Base-by-base conservation (phyloP, 2,329 filamentous ascomycete species). In the Diaporthe sp. region DNA sequence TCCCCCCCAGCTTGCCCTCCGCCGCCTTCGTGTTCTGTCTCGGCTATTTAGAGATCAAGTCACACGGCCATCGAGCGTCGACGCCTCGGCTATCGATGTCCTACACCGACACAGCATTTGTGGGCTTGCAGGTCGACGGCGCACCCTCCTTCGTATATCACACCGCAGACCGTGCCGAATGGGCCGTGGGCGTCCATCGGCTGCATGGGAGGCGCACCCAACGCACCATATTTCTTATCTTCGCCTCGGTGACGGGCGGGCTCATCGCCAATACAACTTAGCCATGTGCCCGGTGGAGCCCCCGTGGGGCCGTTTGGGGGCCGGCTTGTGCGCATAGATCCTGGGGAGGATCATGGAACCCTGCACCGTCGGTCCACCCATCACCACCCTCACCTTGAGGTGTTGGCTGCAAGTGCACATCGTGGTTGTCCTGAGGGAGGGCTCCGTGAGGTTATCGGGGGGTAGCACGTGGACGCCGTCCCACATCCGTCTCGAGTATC, bases 221-320 rank as follows among this genome's bases (percentile, higher is more conserved):
- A 55, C 49, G 34, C 42, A 25, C 65, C 65, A 39, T 37, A 39
- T 5, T 55, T 42, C 34, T 70, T 55, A 55, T 42, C 49, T 70
- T 10, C n/a, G 49, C 34, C 7, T 44, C 58, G 28, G 49, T n/a
- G 58, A 67, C 58, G 34, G 65, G 49, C 49, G 7, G n/a, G 53
- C 39, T 60, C 49, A n/a, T 55, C 47, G n/a, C 58, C 58, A 63
- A 65, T 65, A 63, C 44, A 28, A 73, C 58, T 44, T 44, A 65
- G 58, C 58, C 71, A 73, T 73, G 71, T 73, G 71, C 71, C 49
- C 39, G 71, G 49, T 53, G 71, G 71, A 55, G 6, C 49, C 25
- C 25, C n/a, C 49, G 44, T 31, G 28, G 49, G 71, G 58, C 58
- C 39, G 17, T 55, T 65, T 73, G 71, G 71, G 71, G 71, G 71